Percentiles rank a stretch among this genome's conserved stretches.
phyloP scores from a whole-genome alignment of 805 yeast species.

The Ogataea trehalophila region DNA sequence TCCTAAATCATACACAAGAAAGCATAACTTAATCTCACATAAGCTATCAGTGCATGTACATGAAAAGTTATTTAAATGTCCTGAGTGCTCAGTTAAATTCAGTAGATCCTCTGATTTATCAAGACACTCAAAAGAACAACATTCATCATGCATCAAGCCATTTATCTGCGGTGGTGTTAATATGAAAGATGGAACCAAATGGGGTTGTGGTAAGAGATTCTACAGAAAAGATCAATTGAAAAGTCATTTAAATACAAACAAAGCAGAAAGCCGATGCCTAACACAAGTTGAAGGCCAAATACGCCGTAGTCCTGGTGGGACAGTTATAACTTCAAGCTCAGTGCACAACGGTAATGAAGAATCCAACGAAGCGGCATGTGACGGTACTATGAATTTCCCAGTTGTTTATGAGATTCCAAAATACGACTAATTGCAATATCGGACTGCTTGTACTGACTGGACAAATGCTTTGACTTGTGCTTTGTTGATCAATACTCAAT shows the following conservation, averaged over 20 bases:
- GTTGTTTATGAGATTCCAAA: slow-evolving; percentile 11
- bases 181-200: slow-evolving; percentile 14
- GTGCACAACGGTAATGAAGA: not conserved
- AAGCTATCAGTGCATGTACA: slow-evolving; percentile 23
- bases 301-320: not conserved
- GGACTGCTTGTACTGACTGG: too few species aligned
- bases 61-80: slow-evolving; percentile 22
- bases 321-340: not conserved
- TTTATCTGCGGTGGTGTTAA: slow-evolving; percentile 20
- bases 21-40: slow-evolving; percentile 25
- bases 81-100: slow-evolving; percentile 16
- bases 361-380: not conserved
- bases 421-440: not conserved
- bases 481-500: too few species aligned
- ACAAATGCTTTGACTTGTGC: too few species aligned
- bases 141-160: slow-evolving; percentile 17
- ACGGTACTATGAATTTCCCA: slow-evolving; percentile 3
- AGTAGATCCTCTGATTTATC: slow-evolving; percentile 20
- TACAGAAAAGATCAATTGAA: slow-evolving; percentile 23
- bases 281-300: slow-evolving; percentile 1
- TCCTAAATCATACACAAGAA: slow-evolving; percentile 24
- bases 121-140: slow-evolving; percentile 22
- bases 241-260: slow-evolving; percentile 20
- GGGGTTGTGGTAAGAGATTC: slow-evolving; percentile 24
- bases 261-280: slow-evolving; percentile 19